Evolutionary conservation across 1,284 basidiomycete species (phyloP), one percentile per base, ranked within the genome.

Genomic region (Coriolopsis trogii): DNA sequence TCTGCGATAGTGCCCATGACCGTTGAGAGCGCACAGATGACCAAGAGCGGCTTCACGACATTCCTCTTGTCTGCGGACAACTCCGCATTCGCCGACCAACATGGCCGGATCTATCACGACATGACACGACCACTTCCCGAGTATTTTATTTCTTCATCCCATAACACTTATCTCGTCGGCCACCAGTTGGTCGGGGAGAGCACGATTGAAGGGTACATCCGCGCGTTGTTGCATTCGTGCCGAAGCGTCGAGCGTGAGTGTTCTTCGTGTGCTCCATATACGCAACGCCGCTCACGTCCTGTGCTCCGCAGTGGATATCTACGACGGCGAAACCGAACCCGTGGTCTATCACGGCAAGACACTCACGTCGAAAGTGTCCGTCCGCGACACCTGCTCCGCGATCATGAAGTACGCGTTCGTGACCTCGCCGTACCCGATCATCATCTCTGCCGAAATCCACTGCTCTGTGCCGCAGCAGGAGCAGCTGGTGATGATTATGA

Each of bases 121-220:
- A 84, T 98, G 93, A 87, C 85, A 0, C 77, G 80, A 1, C 93
- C 96, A 0, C 73, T 98, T 9, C 80, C 85, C 5, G 90, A 97
- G 53, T 98, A 98, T 68, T 97, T 81, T 64, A 89, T 98, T 63
- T 95, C 93, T 4, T 91, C 93, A 15, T 96, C 93, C 26, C 97
- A 99, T 67, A 99, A 99, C 64, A 99, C 97, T 0, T 99, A 99
- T 64, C 85, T 99, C 4, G 87, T 98, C 10, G 95, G 95, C 0
- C 85, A 94, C 60, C 97, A 99, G 67, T 86, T 97, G 51, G 84
- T 95, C 8, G 96, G 97, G 3, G 87, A 90, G 47, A 95, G 92
- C 56, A 98, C 96, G 0, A 87, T 96, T 33, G 96, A 98, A 65
- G 96, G 96, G 0, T 99, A 98, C 67, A 94, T 98, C 55, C 82